These are phyloP conservation scores for Scenedesmus sp. DNA, from an alignment of 163 green algal genomes.

Conservation along the genomic window DNA sequence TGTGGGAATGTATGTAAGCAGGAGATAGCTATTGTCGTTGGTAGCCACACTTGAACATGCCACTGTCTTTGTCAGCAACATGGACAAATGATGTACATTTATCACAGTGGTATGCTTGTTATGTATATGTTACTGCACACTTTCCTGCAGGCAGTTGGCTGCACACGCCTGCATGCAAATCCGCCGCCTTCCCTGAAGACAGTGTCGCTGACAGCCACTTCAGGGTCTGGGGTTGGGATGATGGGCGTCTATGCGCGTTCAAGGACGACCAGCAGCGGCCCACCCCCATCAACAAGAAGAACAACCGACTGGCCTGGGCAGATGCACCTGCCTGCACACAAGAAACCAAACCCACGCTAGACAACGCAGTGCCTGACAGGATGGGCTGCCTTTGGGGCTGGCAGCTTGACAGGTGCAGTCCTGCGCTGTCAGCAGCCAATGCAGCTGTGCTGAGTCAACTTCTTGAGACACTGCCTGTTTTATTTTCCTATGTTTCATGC, in stretches of 20 bases:
- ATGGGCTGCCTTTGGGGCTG: slow-evolving; percentile 33
- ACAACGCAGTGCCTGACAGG: slow-evolving; percentile 27
- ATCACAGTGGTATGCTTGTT: too few relatives aligned
- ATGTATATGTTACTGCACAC: background rate
- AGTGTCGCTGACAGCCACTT: slow-evolving; percentile 1
- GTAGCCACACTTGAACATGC: too few relatives aligned
- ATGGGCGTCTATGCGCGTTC: slow-evolving; percentile 19
- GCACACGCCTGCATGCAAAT: slow-evolving; percentile 21
- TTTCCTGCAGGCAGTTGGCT: slow-evolving; percentile 20
- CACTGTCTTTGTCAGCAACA: too few relatives aligned
- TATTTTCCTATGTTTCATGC: background rate
- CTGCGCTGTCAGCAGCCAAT: background rate
- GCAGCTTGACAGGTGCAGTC: slow-evolving; percentile 37
- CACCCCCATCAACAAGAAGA: background rate
- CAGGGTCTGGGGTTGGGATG: slow-evolving; percentile 36
- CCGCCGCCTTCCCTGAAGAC: slow-evolving; percentile 4
- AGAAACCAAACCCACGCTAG: background rate
- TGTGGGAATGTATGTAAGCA: background rate
- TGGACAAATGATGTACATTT: too few relatives aligned
- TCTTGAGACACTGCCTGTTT: too few relatives aligned
- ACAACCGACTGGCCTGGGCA: slow-evolving; percentile 17
- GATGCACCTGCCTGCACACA: slow-evolving; percentile 30
- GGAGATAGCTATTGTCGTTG: background rate
- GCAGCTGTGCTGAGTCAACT: too few relatives aligned
- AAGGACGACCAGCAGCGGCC: slow-evolving; percentile 46